Evolutionary conservation across 2,329 filamentous ascomycete species (phyloP), one percentile per base, ranked within the genome.

Genomic region (Pseudogymnoascus sp.): DNA sequence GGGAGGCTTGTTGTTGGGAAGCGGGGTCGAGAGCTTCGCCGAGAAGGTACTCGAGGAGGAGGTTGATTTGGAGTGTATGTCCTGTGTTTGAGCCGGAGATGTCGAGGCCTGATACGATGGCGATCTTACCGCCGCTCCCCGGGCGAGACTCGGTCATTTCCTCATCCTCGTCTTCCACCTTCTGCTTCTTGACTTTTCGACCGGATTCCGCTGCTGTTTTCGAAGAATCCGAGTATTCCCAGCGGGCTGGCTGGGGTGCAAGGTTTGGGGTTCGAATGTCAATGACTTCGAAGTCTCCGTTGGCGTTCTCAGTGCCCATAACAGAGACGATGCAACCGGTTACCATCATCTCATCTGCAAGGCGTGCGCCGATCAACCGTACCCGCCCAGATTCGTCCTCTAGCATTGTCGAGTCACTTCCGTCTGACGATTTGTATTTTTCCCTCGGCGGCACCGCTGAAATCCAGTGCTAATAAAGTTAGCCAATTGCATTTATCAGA

Each of bases 321-420:
- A 93, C 92, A n/a, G 92, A 93, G 43, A 98, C 84, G 70, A 99
- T 92, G 70, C 91, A 96, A 26, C 95, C 95, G 0, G 95, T 99
- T 2, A 96, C 93, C 6, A 98, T 82, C 65, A 91, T 80, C 24
- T 89, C 81, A 0, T 83, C 82, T 66, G 82, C 79, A 59, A 99
- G 78, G 19, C 85, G 75, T 43, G 84, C 81, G 2, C 95, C 95
- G 0, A 89, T 87, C 6, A 99, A 79, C 19, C 87, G 84, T 68
- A 99, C 81, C 24, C 96, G 88, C 56, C 95, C 95, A 0, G 92
- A 97, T 75, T 98, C 93, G 74, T 99, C 95, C 75, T 99, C 95
- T 40, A 99, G 80, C 87, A 96, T 96, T 68, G 91, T 84, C 65
- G 85, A 78, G 59, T 91, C 85, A 82, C 63, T 78, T 76, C 64